Percentiles rank a stretch among this genome's conserved stretches.
Evolutionary conservation across 2,329 filamentous ascomycete genomes (phyloP).

Genomic region (Cladosporium sp.): DNA sequence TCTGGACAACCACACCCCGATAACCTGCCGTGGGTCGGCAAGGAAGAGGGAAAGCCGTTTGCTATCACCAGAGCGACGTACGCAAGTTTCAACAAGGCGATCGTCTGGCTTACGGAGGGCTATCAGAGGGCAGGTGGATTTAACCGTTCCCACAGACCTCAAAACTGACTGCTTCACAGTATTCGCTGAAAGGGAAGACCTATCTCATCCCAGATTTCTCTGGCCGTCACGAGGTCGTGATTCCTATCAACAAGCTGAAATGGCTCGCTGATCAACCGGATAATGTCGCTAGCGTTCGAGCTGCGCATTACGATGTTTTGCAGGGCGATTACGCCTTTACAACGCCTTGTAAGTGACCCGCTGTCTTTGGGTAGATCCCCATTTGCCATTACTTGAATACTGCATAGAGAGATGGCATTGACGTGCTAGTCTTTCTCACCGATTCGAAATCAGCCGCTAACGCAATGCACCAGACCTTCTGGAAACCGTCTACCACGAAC

Average conservation of each 20-base stretch:
- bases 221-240: constrained; percentile 18
- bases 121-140: constrained; percentile 16
- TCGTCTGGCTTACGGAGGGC: constrained; percentile 15
- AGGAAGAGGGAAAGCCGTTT: constrained; percentile 10
- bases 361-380: background rate
- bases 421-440: no score
- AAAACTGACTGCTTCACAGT: constrained; percentile 3
- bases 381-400: no score
- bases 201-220: constrained; percentile 20
- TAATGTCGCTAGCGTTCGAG: constrained; percentile 30
- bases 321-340: constrained; percentile 36
- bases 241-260: constrained; percentile 17
- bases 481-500: constrained; percentile 36
- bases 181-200: constrained; percentile 17
- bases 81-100: constrained; percentile 11
- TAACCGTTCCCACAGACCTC: background rate
- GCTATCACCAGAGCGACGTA: constrained; percentile 14
- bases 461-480: constrained; percentile 23
- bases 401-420: no score
- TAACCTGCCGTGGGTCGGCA: constrained; percentile 19
- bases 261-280: constrained; percentile 42
- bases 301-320: constrained; percentile 34
- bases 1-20: background rate
- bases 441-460: background rate
- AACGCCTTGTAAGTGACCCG: constrained; percentile 1